Base-by-base conservation (phyloP, 1,139 yeast genomes). In the Suhomyces wounanorum region DNA sequence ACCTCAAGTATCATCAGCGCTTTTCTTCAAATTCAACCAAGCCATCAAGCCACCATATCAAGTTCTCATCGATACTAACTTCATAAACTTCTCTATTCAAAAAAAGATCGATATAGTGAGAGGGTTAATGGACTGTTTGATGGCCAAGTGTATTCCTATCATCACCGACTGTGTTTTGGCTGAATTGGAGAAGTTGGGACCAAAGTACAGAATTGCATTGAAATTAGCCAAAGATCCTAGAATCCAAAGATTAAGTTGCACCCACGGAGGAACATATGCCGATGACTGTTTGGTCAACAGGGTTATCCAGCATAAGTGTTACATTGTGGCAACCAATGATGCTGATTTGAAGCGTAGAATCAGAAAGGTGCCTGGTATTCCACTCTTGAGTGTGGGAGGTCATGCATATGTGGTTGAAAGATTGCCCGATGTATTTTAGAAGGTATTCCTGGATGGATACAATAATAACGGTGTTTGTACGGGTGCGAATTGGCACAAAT, bases 91-190 rank as follows among this genome's bases (percentile, higher is more conserved):
- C 68, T 89, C 96, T 58, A 92, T 94, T 60, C 97, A 91, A 67
- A 94, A 94, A 74, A 92, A 94, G 65, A 84, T 94, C 49, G 99
- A 95, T 65, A 75, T 94, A 11, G 94, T 91, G 16, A 81, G 92
- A 61, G 99, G 97, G 8, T 86, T 94, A 85, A 94, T 94, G 98
- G 98, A 94, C 68, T 82, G 96, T 52, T 74, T 94, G 40, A 87
- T 86, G 68, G 99, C 99, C 48, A 89, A 95, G 66, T 91, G 98
- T 74, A 89, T 92, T 44, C 99, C 99, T 6, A 82, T 92, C 46
- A 85, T 94, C 43, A 94, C 99, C 2, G 99, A 94, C 70, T 94
- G 99, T 75, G 99, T 94, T 31, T 84, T 94, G 87, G 99, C 99
- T 0, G 99, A 94, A 74, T 77, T 94, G 67, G 99, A 94, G 66